These are phyloP conservation scores for Coemansia biformis DNA, from an alignment of 192 early-diverging fungal genomes.

Conservation along the genomic window DNA sequence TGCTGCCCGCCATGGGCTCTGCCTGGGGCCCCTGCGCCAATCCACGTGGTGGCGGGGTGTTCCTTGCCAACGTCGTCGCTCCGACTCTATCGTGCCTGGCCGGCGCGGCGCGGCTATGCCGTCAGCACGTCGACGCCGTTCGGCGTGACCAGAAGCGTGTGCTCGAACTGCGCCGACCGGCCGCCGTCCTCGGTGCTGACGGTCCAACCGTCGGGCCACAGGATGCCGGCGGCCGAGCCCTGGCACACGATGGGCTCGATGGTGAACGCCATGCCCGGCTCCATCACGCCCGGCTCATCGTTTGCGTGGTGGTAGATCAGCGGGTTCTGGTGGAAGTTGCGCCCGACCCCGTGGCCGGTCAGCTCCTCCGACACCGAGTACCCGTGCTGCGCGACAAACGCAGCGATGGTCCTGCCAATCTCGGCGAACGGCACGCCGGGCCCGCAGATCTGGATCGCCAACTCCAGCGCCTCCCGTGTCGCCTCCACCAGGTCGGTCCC, in stretches of 20 bases:
- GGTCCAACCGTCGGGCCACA: slow-evolving; percentile 89
- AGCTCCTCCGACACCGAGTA: slow-evolving; percentile 66
- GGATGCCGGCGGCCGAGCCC: slow-evolving; percentile 59
- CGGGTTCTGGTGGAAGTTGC: slow-evolving; percentile 77
- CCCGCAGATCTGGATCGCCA: slow-evolving; percentile 61
- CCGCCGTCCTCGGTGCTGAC: slow-evolving; percentile 71
- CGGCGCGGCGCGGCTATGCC: slow-evolving; percentile 2
- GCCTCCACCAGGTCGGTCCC: slow-evolving; percentile 54
- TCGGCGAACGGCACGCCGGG: slow-evolving; percentile 64
- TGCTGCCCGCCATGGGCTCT: no score
- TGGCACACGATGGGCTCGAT: slow-evolving; percentile 86
- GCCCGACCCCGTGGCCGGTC: slow-evolving; percentile 85
- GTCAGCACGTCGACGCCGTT: slow-evolving; percentile 68
- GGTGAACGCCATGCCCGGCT: slow-evolving; percentile 78
- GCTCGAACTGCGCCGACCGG: slow-evolving; percentile 84
- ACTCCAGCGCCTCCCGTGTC: slow-evolving; percentile 56
- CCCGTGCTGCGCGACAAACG: slow-evolving; percentile 36
- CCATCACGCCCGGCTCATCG: slow-evolving; percentile 65
- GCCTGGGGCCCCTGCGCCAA: no score
- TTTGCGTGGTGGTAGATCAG: slow-evolving; percentile 76
- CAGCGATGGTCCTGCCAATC: slow-evolving; percentile 65
- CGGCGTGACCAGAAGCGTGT: slow-evolving; percentile 65
- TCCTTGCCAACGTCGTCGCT: no score
- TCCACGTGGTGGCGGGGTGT: no score
- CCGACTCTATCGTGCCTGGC: no score